A percentile compares a stretch with the other conserved stretches of the same genome.
Conservation (phyloP, 495 filamentous ascomycete genomes). For the Hypoxylon perforatum region DNA sequence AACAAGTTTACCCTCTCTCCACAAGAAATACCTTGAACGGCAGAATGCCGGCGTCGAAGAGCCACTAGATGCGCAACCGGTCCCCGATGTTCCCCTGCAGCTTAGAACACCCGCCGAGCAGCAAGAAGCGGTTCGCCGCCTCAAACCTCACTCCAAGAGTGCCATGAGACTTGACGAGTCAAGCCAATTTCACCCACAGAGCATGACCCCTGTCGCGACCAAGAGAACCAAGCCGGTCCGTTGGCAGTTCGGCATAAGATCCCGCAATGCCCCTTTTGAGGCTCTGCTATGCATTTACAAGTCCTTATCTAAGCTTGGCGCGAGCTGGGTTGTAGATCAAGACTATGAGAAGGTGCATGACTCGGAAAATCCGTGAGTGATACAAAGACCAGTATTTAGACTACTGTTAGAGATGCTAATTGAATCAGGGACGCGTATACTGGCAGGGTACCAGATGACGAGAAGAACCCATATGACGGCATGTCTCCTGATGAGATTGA, state of each 20-base stretch:
- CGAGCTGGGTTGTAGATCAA: slow-evolving; percentile 79
- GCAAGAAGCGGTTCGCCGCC: slow-evolving; percentile 75
- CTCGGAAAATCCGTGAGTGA: slow-evolving; percentile 39
- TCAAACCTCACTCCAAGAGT: slow-evolving; percentile 81
- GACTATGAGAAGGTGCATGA: slow-evolving; percentile 57
- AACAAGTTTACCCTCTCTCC: slow-evolving; percentile 88
- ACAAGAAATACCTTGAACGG: slow-evolving; percentile 87
- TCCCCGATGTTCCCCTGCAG: slow-evolving; percentile 61
- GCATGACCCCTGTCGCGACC: slow-evolving; percentile 67
- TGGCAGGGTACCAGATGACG: slow-evolving; percentile 20
- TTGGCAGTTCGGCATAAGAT: slow-evolving; percentile 98
- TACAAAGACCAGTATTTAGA: not conserved
- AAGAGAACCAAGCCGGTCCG: slow-evolving; percentile 79
- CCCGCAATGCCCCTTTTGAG: slow-evolving; percentile 90
- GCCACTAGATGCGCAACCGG: slow-evolving; percentile 49
- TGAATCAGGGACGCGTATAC: slow-evolving; percentile 42
- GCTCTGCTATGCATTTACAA: slow-evolving; percentile 94
- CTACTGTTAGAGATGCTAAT: slow-evolving; percentile 21
- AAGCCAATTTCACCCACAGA: slow-evolving; percentile 72
- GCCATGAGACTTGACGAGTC: slow-evolving; percentile 65
- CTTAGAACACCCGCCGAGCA: slow-evolving; percentile 76
- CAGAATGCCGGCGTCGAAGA: slow-evolving; percentile 61
- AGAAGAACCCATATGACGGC: slow-evolving; percentile 41
- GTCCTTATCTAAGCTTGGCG: slow-evolving; percentile 85
- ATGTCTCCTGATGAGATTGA: slow-evolving; percentile 41